phyloP scores from a whole-genome alignment of 306 rosid species.

The Quillaja saponaria region DNA sequence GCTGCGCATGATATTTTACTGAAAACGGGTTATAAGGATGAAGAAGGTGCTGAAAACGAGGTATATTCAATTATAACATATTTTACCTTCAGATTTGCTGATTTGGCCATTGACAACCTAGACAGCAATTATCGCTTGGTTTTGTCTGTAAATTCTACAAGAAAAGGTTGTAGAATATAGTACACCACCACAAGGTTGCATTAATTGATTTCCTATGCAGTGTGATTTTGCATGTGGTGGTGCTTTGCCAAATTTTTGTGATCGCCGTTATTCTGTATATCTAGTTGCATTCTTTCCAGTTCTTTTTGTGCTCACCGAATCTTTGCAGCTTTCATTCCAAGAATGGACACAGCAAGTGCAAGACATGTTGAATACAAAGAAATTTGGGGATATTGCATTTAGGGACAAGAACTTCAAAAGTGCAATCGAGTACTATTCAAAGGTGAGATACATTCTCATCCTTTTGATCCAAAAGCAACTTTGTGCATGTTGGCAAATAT shows the following conservation, averaged over 20 bases:
- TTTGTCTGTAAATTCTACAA: not conserved
- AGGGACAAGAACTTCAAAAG: constrained; percentile 91
- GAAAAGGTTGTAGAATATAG: no score
- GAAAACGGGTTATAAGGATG: constrained; percentile 88
- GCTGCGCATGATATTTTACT: constrained; percentile 83
- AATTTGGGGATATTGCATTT: constrained; percentile 91
- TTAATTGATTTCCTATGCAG: not conserved
- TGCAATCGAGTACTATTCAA: constrained; percentile 91
- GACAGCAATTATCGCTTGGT: not conserved
- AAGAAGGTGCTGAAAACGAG: constrained; percentile 96
- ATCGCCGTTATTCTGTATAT: constrained; percentile 1
- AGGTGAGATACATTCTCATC: constrained; percentile 47
- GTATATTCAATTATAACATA: constrained; percentile 34
- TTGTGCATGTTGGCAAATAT: constrained; percentile 4
- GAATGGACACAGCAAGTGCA: constrained; percentile 99
- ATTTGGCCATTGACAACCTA: constrained; percentile 3
- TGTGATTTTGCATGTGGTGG: not conserved
- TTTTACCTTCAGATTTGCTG: constrained; percentile 15
- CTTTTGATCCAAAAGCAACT: not conserved
- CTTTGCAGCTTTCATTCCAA: constrained; percentile 89
- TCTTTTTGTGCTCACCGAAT: not conserved
- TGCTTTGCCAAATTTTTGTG: constrained; percentile 6
- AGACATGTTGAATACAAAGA: constrained; percentile 88
- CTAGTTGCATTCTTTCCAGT: not conserved
- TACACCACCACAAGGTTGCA: constrained; percentile 7